Conservation (phyloP, 306 rosid genomes). For the Citrullus colocynthis region DNA sequence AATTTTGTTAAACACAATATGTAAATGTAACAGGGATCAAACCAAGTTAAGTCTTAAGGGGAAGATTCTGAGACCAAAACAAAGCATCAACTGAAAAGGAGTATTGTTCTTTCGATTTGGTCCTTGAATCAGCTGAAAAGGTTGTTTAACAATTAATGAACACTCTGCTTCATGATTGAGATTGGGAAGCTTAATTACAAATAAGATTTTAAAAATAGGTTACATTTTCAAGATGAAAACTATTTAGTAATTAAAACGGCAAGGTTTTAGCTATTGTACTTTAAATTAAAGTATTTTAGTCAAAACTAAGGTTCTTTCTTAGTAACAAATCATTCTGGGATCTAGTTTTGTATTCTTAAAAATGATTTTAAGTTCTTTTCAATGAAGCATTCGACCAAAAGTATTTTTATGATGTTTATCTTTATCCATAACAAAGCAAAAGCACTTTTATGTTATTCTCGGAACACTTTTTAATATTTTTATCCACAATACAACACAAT, state of each 20-base stretch:
- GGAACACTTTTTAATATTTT: too few relatives aligned
- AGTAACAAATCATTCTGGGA: not conserved
- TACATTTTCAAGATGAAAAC: too few relatives aligned
- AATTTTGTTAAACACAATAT: not conserved
- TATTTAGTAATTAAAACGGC: too few relatives aligned
- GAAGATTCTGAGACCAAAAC: not conserved
- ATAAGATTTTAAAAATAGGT: too few relatives aligned
- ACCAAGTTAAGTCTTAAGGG: not conserved
- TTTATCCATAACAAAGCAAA: not conserved
- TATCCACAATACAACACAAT: too few relatives aligned
- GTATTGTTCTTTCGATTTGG: not conserved
- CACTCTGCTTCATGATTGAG: not conserved
- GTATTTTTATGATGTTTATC: not conserved
- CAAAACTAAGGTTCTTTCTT: not conserved
- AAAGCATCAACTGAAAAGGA: too few relatives aligned
- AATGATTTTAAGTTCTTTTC: not conserved
- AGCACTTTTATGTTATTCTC: too few relatives aligned
- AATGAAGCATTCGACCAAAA: not conserved
- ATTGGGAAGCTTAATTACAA: too few relatives aligned
- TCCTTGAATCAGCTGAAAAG: not conserved
- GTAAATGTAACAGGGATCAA: not conserved
- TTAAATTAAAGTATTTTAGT: not conserved
- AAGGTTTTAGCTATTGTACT: not conserved
- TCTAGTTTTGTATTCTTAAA: not conserved
- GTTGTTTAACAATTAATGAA: not conserved